Evolutionary conservation across 257 asterid genomes (phyloP).

Genomic region (Fraxinus cuspidata): DNA sequence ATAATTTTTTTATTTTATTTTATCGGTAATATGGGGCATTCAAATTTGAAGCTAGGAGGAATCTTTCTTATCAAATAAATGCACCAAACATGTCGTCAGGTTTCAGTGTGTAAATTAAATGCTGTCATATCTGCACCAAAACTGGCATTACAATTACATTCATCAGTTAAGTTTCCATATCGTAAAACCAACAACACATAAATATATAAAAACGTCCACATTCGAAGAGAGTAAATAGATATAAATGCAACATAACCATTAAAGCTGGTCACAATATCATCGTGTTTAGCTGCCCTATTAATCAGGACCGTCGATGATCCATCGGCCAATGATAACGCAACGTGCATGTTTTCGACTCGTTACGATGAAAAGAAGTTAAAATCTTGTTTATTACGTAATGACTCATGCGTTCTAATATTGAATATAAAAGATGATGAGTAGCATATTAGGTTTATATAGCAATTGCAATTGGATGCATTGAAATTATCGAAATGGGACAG

Average conservation of each 20-base stretch:
- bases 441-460: no score
- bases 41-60: constrained; percentile 3
- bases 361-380: no score
- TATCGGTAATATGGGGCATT: no score
- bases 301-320: not conserved
- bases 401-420: no score
- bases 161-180: constrained; percentile 21
- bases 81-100: constrained; percentile 31
- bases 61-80: constrained; percentile 29
- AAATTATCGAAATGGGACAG: no score
- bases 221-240: constrained; percentile 17
- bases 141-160: constrained; percentile 21
- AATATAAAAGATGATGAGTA: no score
- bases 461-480: no score
- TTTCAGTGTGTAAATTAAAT: constrained; percentile 40
- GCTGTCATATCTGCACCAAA: constrained; percentile 29
- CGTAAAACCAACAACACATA: not conserved
- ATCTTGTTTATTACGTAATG: no score
- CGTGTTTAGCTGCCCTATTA: not conserved
- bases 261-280: constrained; percentile 12
- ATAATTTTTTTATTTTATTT: no score
- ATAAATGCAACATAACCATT: constrained; percentile 25
- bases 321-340: not conserved
- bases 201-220: not conserved
- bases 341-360: no score